Base-by-base conservation (phyloP, 2,329 filamentous ascomycete species). In the Berkeleyomyces rouxiae region DNA sequence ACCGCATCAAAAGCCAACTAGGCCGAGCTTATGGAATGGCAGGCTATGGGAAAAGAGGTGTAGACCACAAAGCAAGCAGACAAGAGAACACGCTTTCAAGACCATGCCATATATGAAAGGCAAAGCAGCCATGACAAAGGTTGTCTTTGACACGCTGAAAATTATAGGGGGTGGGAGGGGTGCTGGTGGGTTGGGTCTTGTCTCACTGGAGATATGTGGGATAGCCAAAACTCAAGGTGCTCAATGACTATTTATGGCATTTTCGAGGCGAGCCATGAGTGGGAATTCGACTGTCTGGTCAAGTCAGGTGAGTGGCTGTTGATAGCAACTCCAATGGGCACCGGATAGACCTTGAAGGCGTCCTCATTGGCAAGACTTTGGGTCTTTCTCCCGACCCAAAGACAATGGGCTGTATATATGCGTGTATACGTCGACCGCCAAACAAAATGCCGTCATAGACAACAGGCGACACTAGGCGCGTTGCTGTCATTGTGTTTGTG, bases 381-480 rank as follows among this genome's bases (percentile, higher is more conserved):
- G 23, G 23, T 23, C 23, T 23, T 23, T 23, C 23, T 23, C 33
- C 37, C 7, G 3, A 37, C 31, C 11, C 33, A 39, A 4, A 55
- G 33, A 13, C 7, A 3, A 39, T 39, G 51, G 2, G 37, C 9
- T 6, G 11, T 55, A 13, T 55, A 36, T 9, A 55, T n/a, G n/a
- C 7, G 33, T 55, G 51, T 9, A 55, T 39, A 11, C 7, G 33
- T n/a, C 31, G 33, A 13, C 33, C 6, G 51, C 51, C 23, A 37
- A 7, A 10, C n/a, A 39, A 7, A 16, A 36, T 42, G n/a, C 36
- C 43, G 46, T 31, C 39, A 16, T 42, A 16, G 11, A 44, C 51
- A 47, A 55, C 16, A 59, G 58, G 44, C 58, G 43, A 60, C 59
- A 64, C 51, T 64, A 11, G 43, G 62, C 62, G 62, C 62, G 51